Evolutionary conservation across 2,329 filamentous ascomycete genomes (phyloP).

Genomic region (Fusarium sp.): DNA sequence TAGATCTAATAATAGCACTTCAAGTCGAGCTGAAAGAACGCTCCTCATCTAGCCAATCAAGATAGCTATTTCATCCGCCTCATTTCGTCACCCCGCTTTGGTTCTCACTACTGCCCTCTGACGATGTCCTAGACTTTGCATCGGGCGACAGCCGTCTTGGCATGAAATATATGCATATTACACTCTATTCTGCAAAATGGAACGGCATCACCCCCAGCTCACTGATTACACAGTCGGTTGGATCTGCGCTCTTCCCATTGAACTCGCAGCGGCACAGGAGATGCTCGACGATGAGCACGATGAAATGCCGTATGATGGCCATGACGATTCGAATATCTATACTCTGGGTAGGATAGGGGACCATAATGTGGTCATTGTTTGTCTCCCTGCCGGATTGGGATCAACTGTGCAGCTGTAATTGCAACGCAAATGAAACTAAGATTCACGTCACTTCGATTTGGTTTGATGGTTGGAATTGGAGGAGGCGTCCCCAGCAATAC

Average conservation of each 20-base stretch:
- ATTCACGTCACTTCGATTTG: conserved; percentile 50
- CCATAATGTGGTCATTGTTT: conserved; percentile 48
- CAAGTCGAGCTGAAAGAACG: not conserved
- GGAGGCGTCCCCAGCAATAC: conserved; percentile 29
- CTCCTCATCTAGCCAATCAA: not conserved
- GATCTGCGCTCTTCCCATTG: conserved; percentile 11
- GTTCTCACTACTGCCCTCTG: fast-evolving
- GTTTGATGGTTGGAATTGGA: conserved; percentile 46
- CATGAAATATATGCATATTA: not conserved
- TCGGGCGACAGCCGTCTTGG: fast-evolving
- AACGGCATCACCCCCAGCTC: fast-evolving
- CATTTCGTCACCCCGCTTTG: not conserved
- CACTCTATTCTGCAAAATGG: not conserved
- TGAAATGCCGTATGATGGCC: too few species aligned
- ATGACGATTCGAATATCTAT: conserved; percentile 36
- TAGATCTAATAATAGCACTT: too few species aligned
- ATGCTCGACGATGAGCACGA: conserved; percentile 47
- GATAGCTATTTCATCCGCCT: not conserved
- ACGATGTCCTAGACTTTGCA: not conserved
- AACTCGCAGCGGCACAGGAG: conserved; percentile 44
- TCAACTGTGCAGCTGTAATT: not conserved
- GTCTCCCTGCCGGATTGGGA: conserved; percentile 20
- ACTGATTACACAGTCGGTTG: not conserved
- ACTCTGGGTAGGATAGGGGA: conserved; percentile 33
- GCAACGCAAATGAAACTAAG: conserved; percentile 48